Percentiles rank a stretch among this genome's conserved stretches.
Conservation (phyloP, 2,329 filamentous ascomycete genomes). For the Penicillium sp. region DNA sequence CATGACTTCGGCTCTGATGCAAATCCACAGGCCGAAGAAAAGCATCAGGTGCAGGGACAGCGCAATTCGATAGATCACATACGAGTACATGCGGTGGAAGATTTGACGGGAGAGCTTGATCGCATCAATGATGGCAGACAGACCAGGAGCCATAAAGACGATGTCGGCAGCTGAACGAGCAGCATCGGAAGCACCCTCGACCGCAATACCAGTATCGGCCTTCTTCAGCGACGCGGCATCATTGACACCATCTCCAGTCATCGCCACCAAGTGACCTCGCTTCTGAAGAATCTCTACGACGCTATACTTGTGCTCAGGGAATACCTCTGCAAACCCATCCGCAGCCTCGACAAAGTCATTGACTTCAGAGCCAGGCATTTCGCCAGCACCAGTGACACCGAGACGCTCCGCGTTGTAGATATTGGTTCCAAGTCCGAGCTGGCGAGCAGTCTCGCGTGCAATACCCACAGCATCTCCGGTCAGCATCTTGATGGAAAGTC, state of each 20-base stretch:
- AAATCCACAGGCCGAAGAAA: constrained; percentile 90
- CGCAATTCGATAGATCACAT: constrained; percentile 93
- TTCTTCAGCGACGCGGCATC: constrained; percentile 91
- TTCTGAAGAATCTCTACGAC: constrained; percentile 92
- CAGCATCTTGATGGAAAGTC: constrained; percentile 93
- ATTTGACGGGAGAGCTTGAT: constrained; percentile 93
- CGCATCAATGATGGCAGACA: constrained; percentile 89
- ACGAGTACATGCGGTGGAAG: constrained; percentile 96
- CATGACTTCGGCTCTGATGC: constrained; percentile 79
- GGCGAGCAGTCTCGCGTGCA: constrained; percentile 85
- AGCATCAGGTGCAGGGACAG: constrained; percentile 89
- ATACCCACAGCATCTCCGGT: constrained; percentile 94
- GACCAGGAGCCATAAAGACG: constrained; percentile 87
- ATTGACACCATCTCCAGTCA: constrained; percentile 96
- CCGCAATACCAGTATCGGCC: constrained; percentile 94
- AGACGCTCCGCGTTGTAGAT: constrained; percentile 93
- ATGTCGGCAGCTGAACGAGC: constrained; percentile 91
- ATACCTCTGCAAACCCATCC: constrained; percentile 92
- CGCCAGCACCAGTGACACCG: constrained; percentile 84
- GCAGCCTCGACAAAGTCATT: constrained; percentile 96
- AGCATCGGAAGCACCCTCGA: constrained; percentile 88
- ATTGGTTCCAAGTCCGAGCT: constrained; percentile 89
- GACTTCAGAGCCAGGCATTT: constrained; percentile 91
- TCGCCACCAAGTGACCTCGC: constrained; percentile 90
- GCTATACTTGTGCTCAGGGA: constrained; percentile 94